Percentiles rank a stretch among this genome's conserved stretches.
These are phyloP conservation scores for Podila verticillata DNA, from an alignment of 192 early-diverging fungal genomes.

Conservation along the genomic window DNA sequence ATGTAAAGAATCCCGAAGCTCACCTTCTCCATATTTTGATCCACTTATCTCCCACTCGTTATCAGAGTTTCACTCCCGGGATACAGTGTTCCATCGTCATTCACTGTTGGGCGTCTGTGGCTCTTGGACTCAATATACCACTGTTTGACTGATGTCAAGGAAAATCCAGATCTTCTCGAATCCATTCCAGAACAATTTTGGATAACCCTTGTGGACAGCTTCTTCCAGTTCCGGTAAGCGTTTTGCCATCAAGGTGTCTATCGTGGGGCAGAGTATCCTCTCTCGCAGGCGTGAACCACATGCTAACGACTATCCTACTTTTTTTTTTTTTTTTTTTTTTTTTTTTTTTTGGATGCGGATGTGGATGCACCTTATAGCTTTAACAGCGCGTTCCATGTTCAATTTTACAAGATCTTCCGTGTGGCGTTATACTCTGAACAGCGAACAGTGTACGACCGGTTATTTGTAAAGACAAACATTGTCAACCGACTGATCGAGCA, in stretches of 20 bases:
- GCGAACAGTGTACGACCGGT: conserved; percentile 13
- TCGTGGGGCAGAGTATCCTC: no score
- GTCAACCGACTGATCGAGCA: conserved; percentile 39
- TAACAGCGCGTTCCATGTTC: conserved; percentile 50
- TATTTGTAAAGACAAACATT: conserved; percentile 25
- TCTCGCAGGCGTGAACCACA: no score
- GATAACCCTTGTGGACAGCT: conserved; percentile 34
- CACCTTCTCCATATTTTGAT: neutral
- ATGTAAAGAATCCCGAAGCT: no score
- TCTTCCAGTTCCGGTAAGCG: conserved; percentile 36
- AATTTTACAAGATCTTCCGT: conserved; percentile 46
- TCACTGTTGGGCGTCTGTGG: conserved; percentile 46
- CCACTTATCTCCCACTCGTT: neutral
- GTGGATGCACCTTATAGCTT: conserved; percentile 13
- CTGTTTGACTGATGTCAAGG: conserved; percentile 37
- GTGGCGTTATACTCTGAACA: conserved; percentile 40
- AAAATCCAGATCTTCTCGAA: conserved; percentile 21
- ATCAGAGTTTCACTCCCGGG: conserved; percentile 29
- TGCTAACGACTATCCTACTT: no score
- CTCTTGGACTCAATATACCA: conserved; percentile 50
- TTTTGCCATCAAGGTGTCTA: no score
- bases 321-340: neutral
- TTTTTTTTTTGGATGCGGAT: no score
- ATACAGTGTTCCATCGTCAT: conserved; percentile 24
- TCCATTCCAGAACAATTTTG: conserved; percentile 35